Base-by-base conservation (phyloP, 805 yeast genomes). In the Schwanniomyces pseudopolymorphus region DNA sequence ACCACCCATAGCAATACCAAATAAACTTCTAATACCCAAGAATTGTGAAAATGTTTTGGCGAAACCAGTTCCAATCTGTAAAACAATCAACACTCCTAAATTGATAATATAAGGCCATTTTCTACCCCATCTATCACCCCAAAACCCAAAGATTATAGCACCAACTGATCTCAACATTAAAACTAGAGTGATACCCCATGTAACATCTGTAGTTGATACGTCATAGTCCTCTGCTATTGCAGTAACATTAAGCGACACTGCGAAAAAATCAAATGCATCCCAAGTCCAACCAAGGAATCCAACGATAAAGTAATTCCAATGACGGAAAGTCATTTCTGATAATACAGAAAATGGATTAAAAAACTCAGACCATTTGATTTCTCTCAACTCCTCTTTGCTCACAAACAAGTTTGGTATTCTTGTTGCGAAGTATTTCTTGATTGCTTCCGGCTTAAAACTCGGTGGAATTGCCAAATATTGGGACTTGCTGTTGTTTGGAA, bases 301-400 rank as follows among this genome's bases (percentile, higher is more conserved):
- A 38, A 78, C 63, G 16, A 64, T 33, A 55, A 81, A 80, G 63
- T 74, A 78, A 39, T 73, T 64, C 87, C 87, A 83, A 56, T 83
- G 85, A 48, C 62, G 70, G 45, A 72, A 61, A 31, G 70, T 72
- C 57, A 86, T 70, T 51, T 63, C 61, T 9, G 63, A 61, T 21
- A 85, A 67, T 22, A 80, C 79, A 1, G 82, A 81, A 49, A 87
- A 61, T 2, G 95, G 95, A 60, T 87, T 87, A 31, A 83, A 49
- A 22, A 76, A 56, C 45, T 71, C 73, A 46, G 55, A 54, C 61
- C 71, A 67, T 43, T 75, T 50, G 45, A 60, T 65, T 41, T 58
- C 43, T 25, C 63, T 51, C 57, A 66, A 61, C 28, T 70, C 78
- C 46, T 66, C 75, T 20, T 75, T 67, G 9, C 84, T 79, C 2